Evolutionary conservation across 345 rosid genomes (phyloP).

Genomic region (Gossypium australe): DNA sequence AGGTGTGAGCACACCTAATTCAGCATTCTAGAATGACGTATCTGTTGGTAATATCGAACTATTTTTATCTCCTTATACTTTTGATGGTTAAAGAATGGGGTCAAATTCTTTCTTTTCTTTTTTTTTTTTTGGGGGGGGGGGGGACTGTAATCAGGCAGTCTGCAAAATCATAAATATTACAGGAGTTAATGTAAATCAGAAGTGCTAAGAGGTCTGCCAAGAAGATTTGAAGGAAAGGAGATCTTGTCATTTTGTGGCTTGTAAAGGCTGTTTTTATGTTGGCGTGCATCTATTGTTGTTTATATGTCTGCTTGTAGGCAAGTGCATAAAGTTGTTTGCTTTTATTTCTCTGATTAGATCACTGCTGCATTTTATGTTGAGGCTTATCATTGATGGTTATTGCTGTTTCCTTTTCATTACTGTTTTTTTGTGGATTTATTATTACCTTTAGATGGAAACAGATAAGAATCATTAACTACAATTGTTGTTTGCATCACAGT

Average conservation of each 20-base stretch:
- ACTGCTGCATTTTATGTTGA: neutral
- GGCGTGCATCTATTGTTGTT: neutral
- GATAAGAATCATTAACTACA: slow-evolving; percentile 25
- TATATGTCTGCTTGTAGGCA: neutral
- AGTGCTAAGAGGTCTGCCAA: neutral
- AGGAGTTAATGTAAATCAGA: neutral
- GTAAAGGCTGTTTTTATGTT: neutral
- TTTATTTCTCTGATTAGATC: neutral
- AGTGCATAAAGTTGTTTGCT: neutral
- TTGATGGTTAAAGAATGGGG: neutral
- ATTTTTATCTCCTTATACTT: neutral
- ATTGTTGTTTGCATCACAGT: slow-evolving; percentile 56
- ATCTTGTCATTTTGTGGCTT: neutral
- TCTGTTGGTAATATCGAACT: neutral
- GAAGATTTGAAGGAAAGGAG: neutral
- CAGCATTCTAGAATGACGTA: neutral
- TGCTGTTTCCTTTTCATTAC: neutral
- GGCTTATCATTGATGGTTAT: neutral
- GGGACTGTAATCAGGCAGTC: neutral
- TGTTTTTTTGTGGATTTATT: slow-evolving; percentile 1
- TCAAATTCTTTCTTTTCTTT: neutral
- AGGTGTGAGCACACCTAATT: neutral
- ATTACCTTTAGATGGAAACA: slow-evolving; percentile 21
- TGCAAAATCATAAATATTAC: neutral
- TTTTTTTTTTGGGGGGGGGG: neutral